phyloP scores from a whole-genome alignment of 73 alveolate genomes.

The Paraurostyla sp. region DNA sequence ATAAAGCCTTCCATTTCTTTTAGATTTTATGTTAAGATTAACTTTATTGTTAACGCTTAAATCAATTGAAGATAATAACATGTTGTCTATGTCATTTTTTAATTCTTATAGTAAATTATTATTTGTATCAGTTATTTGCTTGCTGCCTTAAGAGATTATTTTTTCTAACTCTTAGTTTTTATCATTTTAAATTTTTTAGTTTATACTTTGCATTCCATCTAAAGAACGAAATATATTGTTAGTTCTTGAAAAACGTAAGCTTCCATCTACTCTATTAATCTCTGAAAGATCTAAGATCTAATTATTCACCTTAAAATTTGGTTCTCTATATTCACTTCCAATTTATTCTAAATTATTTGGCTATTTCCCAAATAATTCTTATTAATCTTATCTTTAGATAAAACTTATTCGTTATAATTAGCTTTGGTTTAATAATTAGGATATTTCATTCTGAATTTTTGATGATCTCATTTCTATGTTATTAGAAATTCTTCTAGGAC shows the following conservation, averaged over 20 bases:
- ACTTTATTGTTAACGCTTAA: not conserved
- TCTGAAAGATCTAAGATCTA: not conserved
- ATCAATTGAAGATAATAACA: not conserved
- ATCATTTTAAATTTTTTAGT: too few species aligned
- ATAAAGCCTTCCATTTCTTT: not conserved
- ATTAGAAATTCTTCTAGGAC: not conserved
- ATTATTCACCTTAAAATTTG: too few species aligned
- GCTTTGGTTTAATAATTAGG: not conserved
- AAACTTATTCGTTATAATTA: not conserved
- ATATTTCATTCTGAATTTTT: conserved; percentile 5
- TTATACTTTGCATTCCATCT: not conserved
- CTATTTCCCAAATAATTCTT: too few species aligned
- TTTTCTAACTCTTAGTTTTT: not conserved
- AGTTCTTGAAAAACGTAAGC: not conserved
- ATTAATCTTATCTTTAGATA: not conserved
- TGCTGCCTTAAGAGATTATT: too few species aligned
- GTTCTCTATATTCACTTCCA: too few species aligned
- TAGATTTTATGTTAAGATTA: not conserved
- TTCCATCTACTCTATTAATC: not conserved
- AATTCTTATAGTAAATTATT: not conserved
- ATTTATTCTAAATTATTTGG: too few species aligned
- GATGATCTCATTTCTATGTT: conserved; percentile 19
- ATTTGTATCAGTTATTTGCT: not conserved
- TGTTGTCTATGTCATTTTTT: not conserved
- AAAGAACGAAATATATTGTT: conserved; percentile 23